These are phyloP conservation scores for Albifimbria verrucaria DNA, from an alignment of 2,329 filamentous ascomycete genomes.

Conservation along the genomic window DNA sequence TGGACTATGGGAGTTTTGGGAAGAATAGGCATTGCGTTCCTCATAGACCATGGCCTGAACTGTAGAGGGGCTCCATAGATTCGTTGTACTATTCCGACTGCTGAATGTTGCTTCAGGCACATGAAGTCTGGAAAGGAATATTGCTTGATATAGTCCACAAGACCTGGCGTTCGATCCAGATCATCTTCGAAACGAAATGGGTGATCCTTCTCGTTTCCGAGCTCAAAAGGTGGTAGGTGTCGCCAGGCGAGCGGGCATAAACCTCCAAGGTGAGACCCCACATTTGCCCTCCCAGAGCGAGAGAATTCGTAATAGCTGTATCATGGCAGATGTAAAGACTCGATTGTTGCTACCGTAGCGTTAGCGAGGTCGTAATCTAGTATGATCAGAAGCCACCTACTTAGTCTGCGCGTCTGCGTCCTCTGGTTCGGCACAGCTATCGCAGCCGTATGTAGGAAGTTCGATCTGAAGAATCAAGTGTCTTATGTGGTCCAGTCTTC, in stretches of 20 bases:
- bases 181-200: slow-evolving; percentile 7
- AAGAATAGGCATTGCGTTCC: slow-evolving; percentile 1
- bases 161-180: background rate
- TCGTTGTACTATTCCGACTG: background rate
- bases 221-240: slow-evolving; percentile 1
- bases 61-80: slow-evolving; percentile 9
- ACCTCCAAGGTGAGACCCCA: slow-evolving; percentile 6
- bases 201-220: slow-evolving; percentile 3
- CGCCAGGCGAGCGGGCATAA: slow-evolving; percentile 8
- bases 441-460: slow-evolving; percentile 2
- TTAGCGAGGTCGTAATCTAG: background rate
- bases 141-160: slow-evolving; percentile 1
- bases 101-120: background rate
- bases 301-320: background rate
- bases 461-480: slow-evolving; percentile 5
- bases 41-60: slow-evolving; percentile 4
- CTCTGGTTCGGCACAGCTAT: background rate
- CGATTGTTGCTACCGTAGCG: slow-evolving; percentile 7
- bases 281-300: slow-evolving; percentile 6
- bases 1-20: slow-evolving; percentile 10
- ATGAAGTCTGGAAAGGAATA: background rate
- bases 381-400: background rate
- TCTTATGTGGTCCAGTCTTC: slow-evolving; percentile 5
- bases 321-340: slow-evolving; percentile 5
- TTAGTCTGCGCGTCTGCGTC: background rate